A percentile compares a stretch with the other conserved stretches of the same genome.
Conservation (phyloP, 2,329 filamentous ascomycete species). For the Claviceps monticola region DNA sequence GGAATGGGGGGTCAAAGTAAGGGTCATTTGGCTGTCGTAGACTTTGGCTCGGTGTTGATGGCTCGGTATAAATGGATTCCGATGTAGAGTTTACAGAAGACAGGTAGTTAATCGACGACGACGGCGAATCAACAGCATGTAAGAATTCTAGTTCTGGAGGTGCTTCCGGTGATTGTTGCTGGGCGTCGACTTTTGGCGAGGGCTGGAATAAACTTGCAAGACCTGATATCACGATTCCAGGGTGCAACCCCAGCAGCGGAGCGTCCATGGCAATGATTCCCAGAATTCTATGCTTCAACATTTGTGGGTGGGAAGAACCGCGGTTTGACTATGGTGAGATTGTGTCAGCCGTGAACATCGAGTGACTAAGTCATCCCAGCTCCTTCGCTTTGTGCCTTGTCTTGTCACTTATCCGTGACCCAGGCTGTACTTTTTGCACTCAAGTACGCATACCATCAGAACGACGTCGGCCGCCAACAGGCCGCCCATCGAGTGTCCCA, state of each 20-base stretch:
- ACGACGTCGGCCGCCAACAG: constrained; percentile 68
- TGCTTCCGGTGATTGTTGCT: neutral
- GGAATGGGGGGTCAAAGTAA: constrained; percentile 61
- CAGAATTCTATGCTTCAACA: constrained; percentile 60
- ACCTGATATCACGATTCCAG: constrained; percentile 71
- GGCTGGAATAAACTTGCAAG: constrained; percentile 61
- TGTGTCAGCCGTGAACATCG: neutral
- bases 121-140: constrained; percentile 4
- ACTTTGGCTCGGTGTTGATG: neutral
- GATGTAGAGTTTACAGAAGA: constrained; percentile 8
- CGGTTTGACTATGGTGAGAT: constrained; percentile 17
- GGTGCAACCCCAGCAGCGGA: constrained; percentile 79
- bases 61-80: neutral
- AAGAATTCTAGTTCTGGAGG: neutral
- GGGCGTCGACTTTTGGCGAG: constrained; percentile 15
- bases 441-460: constrained; percentile 35
- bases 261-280: constrained; percentile 75
- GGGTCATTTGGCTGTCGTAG: constrained; percentile 30
- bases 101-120: constrained; percentile 8
- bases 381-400: neutral
- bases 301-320: constrained; percentile 19
- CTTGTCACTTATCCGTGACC: neutral
- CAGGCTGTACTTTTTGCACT: too few species aligned
- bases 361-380: too few species aligned
- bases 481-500: constrained; percentile 86